Conservation (phyloP, 495 filamentous ascomycete species). For the Mycothermus thermophilus region DNA sequence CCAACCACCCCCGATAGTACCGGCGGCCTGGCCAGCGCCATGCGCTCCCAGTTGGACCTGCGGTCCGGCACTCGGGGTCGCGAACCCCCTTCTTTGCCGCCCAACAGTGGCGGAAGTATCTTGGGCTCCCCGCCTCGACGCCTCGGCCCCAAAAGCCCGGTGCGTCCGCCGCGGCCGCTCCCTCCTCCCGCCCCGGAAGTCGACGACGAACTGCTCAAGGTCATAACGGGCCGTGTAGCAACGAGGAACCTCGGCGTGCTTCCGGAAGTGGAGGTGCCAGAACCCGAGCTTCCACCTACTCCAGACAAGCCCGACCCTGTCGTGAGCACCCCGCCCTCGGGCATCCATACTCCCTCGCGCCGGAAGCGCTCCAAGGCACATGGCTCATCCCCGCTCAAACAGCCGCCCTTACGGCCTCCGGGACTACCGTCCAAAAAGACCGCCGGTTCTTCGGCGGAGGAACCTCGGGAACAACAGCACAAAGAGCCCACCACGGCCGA, state of each 20-base stretch:
- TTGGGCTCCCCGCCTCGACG: conserved; percentile 25
- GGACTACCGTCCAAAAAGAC: conserved; percentile 2
- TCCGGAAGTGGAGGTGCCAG: conserved; percentile 23
- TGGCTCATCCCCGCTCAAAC: conserved; percentile 33
- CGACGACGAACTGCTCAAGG: conserved; percentile 33
- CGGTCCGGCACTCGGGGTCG: conserved; percentile 9
- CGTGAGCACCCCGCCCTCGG: conserved; percentile 35
- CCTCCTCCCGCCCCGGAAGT: conserved; percentile 26
- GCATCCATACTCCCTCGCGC: conserved; percentile 40
- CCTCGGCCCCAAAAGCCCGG: conserved; percentile 13
- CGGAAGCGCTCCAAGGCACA: conserved; percentile 26
- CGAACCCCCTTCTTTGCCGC: neutral
- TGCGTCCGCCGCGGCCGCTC: conserved; percentile 25
- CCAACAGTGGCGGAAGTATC: conserved; percentile 22
- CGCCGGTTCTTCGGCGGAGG: neutral
- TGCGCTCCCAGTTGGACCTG: conserved; percentile 7
- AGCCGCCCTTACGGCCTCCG: conserved; percentile 11
- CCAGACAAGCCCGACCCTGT: conserved; percentile 46
- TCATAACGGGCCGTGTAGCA: conserved; percentile 22
- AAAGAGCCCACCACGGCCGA: conserved; percentile 10
- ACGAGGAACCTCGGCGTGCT: conserved; percentile 26
- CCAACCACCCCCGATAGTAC: conserved; percentile 15
- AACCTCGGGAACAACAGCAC: neutral
- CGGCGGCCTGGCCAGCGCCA: conserved; percentile 4
- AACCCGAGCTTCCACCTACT: conserved; percentile 60